These are phyloP conservation scores for Isoetes taiwanensis DNA, from an alignment of 75 land plant genomes.

Conservation along the genomic window DNA sequence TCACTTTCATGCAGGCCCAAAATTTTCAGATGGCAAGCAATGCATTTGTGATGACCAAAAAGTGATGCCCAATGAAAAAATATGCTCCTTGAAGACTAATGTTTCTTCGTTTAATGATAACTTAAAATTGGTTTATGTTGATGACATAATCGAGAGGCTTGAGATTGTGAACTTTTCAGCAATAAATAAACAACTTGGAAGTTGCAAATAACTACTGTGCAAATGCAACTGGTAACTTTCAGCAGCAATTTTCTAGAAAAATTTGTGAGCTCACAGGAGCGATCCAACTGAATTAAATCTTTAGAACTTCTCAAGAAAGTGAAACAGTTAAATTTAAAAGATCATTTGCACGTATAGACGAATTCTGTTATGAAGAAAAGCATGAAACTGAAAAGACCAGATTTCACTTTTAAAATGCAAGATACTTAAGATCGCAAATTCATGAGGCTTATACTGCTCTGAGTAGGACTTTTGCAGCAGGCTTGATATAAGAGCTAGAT, in stretches of 20 bases:
- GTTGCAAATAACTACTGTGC: not conserved
- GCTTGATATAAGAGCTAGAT: conserved; percentile 66
- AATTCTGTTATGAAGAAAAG: conserved; percentile 47
- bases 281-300: conserved; percentile 46
- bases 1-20: no score
- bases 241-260: conserved; percentile 26
- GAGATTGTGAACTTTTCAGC: not conserved
- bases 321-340: conserved; percentile 36
- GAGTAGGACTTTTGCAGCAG: conserved; percentile 49
- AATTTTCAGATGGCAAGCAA: no score
- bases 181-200: not conserved
- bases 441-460: conserved; percentile 44
- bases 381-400: conserved; percentile 42
- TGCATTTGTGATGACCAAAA: no score
- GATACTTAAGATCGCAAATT: conserved; percentile 50
- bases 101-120: no score
- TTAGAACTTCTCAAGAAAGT: conserved; percentile 38
- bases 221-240: not conserved
- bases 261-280: conserved; percentile 44
- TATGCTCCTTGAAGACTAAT: no score
- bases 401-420: conserved; percentile 54
- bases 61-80: no score
- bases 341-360: conserved; percentile 36
- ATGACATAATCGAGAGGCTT: not conserved
- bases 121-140: no score